phyloP scores from a whole-genome alignment of 2,329 filamentous ascomycete genomes.

The Xylaria sp. region DNA sequence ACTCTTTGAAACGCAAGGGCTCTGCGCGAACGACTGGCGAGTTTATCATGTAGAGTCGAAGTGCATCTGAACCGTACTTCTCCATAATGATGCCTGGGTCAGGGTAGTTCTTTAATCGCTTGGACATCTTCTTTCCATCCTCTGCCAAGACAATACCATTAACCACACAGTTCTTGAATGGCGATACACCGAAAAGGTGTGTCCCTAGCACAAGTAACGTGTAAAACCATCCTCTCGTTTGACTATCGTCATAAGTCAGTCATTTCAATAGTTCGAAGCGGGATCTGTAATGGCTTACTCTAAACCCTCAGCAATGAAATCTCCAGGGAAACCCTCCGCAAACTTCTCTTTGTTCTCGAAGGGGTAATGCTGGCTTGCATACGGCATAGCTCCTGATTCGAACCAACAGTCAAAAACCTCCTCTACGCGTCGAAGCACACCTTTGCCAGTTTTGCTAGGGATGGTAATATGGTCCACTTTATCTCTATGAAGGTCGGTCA shows the following conservation, averaged over 20 bases:
- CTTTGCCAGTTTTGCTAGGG: constrained; percentile 86
- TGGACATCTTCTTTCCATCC: constrained; percentile 99
- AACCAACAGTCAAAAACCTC: constrained; percentile 99
- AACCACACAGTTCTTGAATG: constrained; percentile 96
- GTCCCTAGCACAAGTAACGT: constrained; percentile 87
- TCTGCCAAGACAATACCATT: constrained; percentile 94
- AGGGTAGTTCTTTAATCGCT: constrained; percentile 94
- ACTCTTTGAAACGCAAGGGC: constrained; percentile 87
- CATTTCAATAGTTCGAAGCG: neutral
- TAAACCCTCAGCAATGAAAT: constrained; percentile 92
- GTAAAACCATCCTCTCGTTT: constrained; percentile 96
- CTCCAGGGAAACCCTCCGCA: constrained; percentile 80
- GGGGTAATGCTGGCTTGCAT: constrained; percentile 87
- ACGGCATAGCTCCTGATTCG: constrained; percentile 95
- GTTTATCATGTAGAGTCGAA: constrained; percentile 95
- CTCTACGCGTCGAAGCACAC: constrained; percentile 76
- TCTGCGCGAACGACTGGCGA: constrained; percentile 93
- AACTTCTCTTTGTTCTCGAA: constrained; percentile 88
- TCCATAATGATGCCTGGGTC: constrained; percentile 83
- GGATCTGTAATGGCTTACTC: constrained; percentile 64
- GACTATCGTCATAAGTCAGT: constrained; percentile 43
- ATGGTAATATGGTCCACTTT: constrained; percentile 95
- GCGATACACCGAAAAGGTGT: constrained; percentile 81
- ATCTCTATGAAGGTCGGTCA: constrained; percentile 88
- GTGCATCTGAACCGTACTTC: constrained; percentile 88